Evolutionary conservation across 495 filamentous ascomycete genomes (phyloP).

Genomic region (Xylaria bambusicola): DNA sequence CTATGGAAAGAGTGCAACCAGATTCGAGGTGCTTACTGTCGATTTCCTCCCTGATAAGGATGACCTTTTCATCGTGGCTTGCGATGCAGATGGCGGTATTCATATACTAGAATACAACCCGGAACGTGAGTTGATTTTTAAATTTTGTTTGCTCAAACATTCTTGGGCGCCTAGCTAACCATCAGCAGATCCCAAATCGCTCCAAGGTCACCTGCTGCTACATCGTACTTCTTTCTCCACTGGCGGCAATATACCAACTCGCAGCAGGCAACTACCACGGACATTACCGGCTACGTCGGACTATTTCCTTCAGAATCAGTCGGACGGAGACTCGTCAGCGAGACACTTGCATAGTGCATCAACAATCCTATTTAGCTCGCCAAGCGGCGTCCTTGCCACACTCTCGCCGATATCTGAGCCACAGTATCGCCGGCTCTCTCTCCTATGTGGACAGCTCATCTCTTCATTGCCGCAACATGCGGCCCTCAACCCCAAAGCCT

Average conservation of each 20-base stretch:
- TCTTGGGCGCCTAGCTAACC: conserved; percentile 25
- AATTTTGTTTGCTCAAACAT: not conserved
- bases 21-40: conserved; percentile 75
- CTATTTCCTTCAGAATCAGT: conserved; percentile 45
- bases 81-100: conserved; percentile 81
- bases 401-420: conserved; percentile 78
- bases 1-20: conserved; percentile 80
- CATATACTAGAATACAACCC: conserved; percentile 93
- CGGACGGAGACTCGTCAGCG: conserved; percentile 16
- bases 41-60: conserved; percentile 89
- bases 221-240: conserved; percentile 82
- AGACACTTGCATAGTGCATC: conserved; percentile 48
- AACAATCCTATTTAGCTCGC: conserved; percentile 68
- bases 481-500: conserved; percentile 79
- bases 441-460: conserved; percentile 77
- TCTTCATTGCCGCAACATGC: conserved; percentile 73
- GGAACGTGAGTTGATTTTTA: conserved; percentile 58
- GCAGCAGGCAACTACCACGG: conserved; percentile 73
- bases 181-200: conserved; percentile 82
- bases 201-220: conserved; percentile 83
- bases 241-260: conserved; percentile 72
- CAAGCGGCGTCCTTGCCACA: conserved; percentile 73
- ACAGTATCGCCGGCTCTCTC: conserved; percentile 77
- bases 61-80: conserved; percentile 77
- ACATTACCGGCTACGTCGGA: conserved; percentile 45